Conservation (phyloP, 2,329 filamentous ascomycete genomes). For the Amphichorda felina region DNA sequence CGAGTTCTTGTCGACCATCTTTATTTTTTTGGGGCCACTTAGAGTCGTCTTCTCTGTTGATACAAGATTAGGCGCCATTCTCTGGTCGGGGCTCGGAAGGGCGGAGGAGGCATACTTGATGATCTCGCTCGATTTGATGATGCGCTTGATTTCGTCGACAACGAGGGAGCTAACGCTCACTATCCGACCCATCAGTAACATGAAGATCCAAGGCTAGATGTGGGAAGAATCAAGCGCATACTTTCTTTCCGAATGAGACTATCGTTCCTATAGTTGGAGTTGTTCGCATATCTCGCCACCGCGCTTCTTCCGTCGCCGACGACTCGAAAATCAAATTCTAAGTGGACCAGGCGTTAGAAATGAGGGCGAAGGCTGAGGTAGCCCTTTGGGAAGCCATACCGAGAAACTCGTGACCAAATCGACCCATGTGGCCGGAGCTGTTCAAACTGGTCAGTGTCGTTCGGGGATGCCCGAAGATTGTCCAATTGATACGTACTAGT, state of each 20-base stretch:
- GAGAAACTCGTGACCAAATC: slow-evolving; percentile 96
- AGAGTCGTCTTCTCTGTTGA: slow-evolving; percentile 77
- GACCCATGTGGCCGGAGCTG: slow-evolving; percentile 93
- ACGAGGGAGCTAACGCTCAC: slow-evolving; percentile 92
- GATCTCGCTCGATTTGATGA: slow-evolving; percentile 95
- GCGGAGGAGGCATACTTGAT: slow-evolving; percentile 58
- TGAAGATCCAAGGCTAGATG: too few relatives aligned
- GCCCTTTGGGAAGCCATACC: slow-evolving; percentile 39
- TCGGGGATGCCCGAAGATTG: background rate
- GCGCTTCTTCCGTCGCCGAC: slow-evolving; percentile 89
- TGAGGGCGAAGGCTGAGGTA: too few relatives aligned
- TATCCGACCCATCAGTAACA: slow-evolving; percentile 20
- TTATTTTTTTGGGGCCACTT: slow-evolving; percentile 99
- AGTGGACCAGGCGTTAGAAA: too few relatives aligned
- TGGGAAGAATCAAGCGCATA: too few relatives aligned
- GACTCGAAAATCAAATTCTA: slow-evolving; percentile 93
- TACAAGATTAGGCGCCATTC: slow-evolving; percentile 2
- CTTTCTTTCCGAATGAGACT: slow-evolving; percentile 99
- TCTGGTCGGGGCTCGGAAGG: background rate
- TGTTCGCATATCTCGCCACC: slow-evolving; percentile 94
- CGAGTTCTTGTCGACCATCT: slow-evolving; percentile 90
- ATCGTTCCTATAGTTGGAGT: slow-evolving; percentile 98
- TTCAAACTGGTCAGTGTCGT: slow-evolving; percentile 5
- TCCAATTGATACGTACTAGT: slow-evolving; percentile 60
- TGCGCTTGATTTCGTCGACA: slow-evolving; percentile 90